These are phyloP conservation scores for Pseudogymnoascus sp. DNA, from an alignment of 2,329 filamentous ascomycete species.

Conservation along the genomic window DNA sequence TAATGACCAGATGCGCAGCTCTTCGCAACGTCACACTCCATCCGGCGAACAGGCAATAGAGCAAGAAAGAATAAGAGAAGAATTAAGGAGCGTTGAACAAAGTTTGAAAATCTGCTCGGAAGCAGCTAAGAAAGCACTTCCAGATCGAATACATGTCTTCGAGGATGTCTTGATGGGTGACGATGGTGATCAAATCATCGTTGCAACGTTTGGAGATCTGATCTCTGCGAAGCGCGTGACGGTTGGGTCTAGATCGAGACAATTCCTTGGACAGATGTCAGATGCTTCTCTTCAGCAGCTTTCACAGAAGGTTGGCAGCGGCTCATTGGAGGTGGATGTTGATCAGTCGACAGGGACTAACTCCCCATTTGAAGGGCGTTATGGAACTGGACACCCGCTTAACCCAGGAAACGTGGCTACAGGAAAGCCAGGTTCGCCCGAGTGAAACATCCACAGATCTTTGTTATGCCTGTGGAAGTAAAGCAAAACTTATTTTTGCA, in stretches of 20 bases:
- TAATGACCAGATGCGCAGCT: slow-evolving; percentile 13
- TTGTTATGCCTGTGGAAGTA: not conserved
- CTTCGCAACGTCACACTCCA: slow-evolving; percentile 10
- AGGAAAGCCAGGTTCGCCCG: not conserved
- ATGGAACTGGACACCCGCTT: slow-evolving; percentile 12
- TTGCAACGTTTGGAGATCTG: slow-evolving; percentile 27
- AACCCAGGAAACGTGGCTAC: not conserved
- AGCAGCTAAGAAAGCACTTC: slow-evolving; percentile 22
- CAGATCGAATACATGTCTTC: slow-evolving; percentile 23
- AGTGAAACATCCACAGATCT: not conserved
- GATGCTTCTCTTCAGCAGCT: slow-evolving; percentile 26
- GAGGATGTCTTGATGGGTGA: slow-evolving; percentile 25
- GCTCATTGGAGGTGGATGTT: not conserved
- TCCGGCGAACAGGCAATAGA: slow-evolving; percentile 13
- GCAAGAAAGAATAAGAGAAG: slow-evolving; percentile 20
- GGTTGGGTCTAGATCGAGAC: slow-evolving; percentile 18
- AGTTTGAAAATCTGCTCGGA: slow-evolving; percentile 24
- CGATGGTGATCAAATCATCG: slow-evolving; percentile 25
- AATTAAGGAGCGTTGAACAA: slow-evolving; percentile 24
- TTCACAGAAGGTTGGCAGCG: slow-evolving; percentile 9
- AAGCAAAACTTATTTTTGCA: not conserved
- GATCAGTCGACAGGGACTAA: not conserved
- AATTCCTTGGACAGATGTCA: slow-evolving; percentile 22
- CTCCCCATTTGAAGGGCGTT: slow-evolving; percentile 10
- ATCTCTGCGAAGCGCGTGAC: slow-evolving; percentile 26